Conservation (phyloP, 352 stramenopile genomes). For the Pythium angustatum region DNA sequence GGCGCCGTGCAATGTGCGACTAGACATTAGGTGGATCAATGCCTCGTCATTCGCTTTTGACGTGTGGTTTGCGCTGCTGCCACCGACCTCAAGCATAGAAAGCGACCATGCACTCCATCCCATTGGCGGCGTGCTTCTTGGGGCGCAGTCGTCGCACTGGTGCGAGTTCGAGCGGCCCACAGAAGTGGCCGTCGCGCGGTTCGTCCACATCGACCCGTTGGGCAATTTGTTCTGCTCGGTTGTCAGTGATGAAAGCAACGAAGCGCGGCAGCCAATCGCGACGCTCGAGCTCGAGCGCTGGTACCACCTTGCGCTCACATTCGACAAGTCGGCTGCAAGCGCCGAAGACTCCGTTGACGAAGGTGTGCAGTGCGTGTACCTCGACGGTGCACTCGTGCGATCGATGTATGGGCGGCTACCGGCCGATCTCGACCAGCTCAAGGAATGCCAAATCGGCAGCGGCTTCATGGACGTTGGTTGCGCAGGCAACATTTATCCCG, state of each 20-base stretch:
- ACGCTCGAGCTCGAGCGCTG: slow-evolving; percentile 3
- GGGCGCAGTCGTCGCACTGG: background rate
- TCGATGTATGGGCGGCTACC: no score
- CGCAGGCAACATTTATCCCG: no score
- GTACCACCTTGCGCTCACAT: slow-evolving; percentile 8
- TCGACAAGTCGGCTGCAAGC: background rate
- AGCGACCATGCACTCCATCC: no score
- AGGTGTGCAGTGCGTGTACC: background rate
- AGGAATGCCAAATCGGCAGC: no score
- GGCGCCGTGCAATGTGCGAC: no score
- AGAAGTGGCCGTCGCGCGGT: background rate
- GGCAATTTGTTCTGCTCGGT: slow-evolving; percentile 26
- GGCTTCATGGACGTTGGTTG: no score
- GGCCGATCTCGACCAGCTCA: no score
- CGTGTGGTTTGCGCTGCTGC: slow-evolving; percentile 14
- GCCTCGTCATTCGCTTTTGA: slow-evolving; percentile 9
- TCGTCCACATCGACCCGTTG: slow-evolving; percentile 12
- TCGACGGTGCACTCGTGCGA: slow-evolving; percentile 9
- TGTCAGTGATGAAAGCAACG: background rate
- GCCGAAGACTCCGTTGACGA: no score
- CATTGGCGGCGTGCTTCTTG: slow-evolving; percentile 5
- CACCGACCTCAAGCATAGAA: background rate
- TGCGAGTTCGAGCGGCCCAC: background rate
- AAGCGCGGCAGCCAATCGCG: no score
- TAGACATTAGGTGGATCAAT: no score